phyloP scores from a whole-genome alignment of 306 rosid genomes.

The Fagus crenata region DNA sequence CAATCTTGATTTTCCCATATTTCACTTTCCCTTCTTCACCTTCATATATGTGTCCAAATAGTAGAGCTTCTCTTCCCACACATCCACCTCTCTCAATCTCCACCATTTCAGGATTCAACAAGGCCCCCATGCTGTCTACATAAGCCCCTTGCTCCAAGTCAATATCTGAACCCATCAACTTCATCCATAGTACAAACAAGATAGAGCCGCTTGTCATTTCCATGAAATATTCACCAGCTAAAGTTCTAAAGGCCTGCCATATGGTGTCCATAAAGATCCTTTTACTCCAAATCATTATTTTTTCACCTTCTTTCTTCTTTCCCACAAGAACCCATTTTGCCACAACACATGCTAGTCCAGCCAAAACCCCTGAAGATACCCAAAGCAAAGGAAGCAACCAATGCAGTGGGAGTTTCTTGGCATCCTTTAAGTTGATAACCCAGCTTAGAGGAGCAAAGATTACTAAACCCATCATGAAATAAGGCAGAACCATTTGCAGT shows the following conservation, averaged over 20 bases:
- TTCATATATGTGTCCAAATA: slow-evolving; percentile 85
- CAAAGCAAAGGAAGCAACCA: slow-evolving; percentile 71
- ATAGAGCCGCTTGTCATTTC: slow-evolving; percentile 78
- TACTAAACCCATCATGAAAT: slow-evolving; percentile 48
- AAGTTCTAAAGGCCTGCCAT: slow-evolving; percentile 83
- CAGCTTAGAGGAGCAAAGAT: slow-evolving; percentile 52
- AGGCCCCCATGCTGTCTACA: slow-evolving; percentile 76
- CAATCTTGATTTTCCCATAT: slow-evolving; percentile 71
- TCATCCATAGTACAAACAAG: slow-evolving; percentile 65
- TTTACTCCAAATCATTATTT: slow-evolving; percentile 58
- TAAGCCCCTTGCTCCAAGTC: slow-evolving; percentile 57
- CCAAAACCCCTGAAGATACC: slow-evolving; percentile 65
- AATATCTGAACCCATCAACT: slow-evolving; percentile 73
- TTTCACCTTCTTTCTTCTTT: slow-evolving; percentile 61
- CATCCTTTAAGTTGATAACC: slow-evolving; percentile 41
- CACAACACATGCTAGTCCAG: slow-evolving; percentile 56
- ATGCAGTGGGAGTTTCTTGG: slow-evolving; percentile 39
- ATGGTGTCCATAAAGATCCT: slow-evolving; percentile 63
- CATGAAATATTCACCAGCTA: slow-evolving; percentile 74
- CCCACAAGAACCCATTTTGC: slow-evolving; percentile 74
- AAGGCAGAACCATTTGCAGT: slow-evolving; percentile 63
- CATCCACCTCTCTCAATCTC: slow-evolving; percentile 74
- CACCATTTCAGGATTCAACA: slow-evolving; percentile 87
- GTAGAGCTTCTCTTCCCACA: slow-evolving; percentile 75
- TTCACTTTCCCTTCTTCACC: slow-evolving; percentile 79